phyloP scores from a whole-genome alignment of 768 basidiomycete species.

The Antrodiella citrinella region DNA sequence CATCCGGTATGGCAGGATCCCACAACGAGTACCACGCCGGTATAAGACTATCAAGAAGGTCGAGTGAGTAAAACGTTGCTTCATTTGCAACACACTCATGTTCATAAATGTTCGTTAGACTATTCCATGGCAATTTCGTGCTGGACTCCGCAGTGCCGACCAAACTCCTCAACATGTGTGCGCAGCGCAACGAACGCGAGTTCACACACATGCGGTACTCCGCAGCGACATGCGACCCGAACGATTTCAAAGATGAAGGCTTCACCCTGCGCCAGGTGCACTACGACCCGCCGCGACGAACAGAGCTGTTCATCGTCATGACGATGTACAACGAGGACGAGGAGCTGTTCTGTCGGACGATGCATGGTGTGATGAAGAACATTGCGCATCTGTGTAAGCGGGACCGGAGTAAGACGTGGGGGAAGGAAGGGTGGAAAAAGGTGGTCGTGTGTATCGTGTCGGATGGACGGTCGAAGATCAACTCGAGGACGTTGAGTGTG shows the following conservation, averaged over 20 bases:
- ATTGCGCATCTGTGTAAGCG: constrained; percentile 82
- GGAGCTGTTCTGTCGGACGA: constrained; percentile 82
- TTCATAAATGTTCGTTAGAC: constrained; percentile 26
- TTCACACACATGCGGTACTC: constrained; percentile 96
- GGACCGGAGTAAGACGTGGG: constrained; percentile 90
- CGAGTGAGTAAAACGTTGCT: constrained; percentile 43
- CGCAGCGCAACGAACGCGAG: constrained; percentile 72
- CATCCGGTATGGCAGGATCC: constrained; percentile 85
- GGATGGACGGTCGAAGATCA: constrained; percentile 81
- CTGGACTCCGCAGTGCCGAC: constrained; percentile 84
- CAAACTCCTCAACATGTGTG: constrained; percentile 83
- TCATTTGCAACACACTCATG: not conserved
- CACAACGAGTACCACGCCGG: constrained; percentile 80
- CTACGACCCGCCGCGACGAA: constrained; percentile 84
- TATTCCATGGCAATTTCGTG: constrained; percentile 92
- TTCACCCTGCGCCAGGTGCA: constrained; percentile 89
- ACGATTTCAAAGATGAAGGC: constrained; percentile 73
- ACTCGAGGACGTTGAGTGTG: constrained; percentile 73
- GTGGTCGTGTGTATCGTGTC: constrained; percentile 90
- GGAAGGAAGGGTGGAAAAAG: constrained; percentile 97
- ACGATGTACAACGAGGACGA: constrained; percentile 98
- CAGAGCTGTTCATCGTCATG: constrained; percentile 95
- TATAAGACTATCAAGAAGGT: constrained; percentile 94
- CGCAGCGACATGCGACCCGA: constrained; percentile 93
- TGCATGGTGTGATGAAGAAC: constrained; percentile 96